phyloP scores from a whole-genome alignment of 345 rosid species.

The Streptanthus diversifolius region DNA sequence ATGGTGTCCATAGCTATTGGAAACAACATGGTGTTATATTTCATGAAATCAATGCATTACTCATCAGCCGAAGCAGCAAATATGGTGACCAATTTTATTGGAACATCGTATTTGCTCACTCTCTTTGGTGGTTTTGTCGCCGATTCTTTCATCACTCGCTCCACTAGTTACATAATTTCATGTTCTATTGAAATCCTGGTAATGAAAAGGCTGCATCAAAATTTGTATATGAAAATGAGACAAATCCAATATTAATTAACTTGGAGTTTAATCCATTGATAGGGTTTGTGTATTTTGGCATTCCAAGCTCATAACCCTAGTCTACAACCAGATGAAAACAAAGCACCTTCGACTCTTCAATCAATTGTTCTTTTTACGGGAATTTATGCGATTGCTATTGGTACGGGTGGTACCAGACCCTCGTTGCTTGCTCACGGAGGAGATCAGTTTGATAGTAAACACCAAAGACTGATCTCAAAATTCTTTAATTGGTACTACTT shows the following conservation, averaged over 20 bases:
- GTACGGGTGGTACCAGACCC: constrained; percentile 53
- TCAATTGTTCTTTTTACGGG: constrained; percentile 42
- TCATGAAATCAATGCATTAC: constrained; percentile 45
- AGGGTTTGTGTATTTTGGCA: constrained; percentile 51
- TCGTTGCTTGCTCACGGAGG: constrained; percentile 56
- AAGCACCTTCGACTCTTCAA: constrained; percentile 33
- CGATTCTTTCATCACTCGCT: constrained; percentile 51
- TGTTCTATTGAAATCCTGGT: constrained; percentile 44
- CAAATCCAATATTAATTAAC: not conserved
- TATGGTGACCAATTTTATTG: constrained; percentile 55
- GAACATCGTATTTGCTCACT: constrained; percentile 53
- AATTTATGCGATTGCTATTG: constrained; percentile 44
- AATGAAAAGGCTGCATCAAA: not conserved
- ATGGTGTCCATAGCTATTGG: constrained; percentile 49
- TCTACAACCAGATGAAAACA: constrained; percentile 33
- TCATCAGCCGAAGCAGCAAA: constrained; percentile 49
- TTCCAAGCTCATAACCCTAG: constrained; percentile 41
- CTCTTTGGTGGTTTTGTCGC: constrained; percentile 49
- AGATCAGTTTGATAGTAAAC: constrained; percentile 47
- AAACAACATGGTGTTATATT: constrained; percentile 43
- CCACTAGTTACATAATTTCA: constrained; percentile 40
- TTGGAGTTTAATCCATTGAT: not conserved
- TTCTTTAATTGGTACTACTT: constrained; percentile 65
- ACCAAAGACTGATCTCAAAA: constrained; percentile 38
- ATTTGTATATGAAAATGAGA: not conserved